Percentiles rank a stretch among this genome's conserved stretches.
phyloP scores from a whole-genome alignment of 73 alveolate genomes.

The Tetrahymena malaccensis region DNA sequence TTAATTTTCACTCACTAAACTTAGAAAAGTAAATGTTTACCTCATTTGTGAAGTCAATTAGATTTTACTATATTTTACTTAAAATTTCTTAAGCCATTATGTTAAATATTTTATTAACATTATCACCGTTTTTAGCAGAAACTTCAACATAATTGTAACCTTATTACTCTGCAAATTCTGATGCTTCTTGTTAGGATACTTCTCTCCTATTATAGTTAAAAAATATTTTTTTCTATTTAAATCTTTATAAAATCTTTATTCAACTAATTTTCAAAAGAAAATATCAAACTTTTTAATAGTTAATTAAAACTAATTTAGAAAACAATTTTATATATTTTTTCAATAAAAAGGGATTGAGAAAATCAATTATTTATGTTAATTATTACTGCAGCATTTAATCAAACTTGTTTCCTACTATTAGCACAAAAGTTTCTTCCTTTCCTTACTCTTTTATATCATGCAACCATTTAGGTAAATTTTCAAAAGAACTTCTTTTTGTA shows the following conservation, averaged over 20 bases:
- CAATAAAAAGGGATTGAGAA: too few species aligned
- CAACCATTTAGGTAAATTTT: constrained; percentile 43
- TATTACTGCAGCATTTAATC: constrained; percentile 30
- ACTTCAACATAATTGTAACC: neutral
- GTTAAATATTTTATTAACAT: neutral
- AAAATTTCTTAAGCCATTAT: neutral
- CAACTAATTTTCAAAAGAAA: neutral
- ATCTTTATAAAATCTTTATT: too few species aligned
- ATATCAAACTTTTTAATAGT: neutral
- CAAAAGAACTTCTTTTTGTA: constrained; percentile 43
- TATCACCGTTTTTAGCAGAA: neutral
- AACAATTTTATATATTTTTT: too few species aligned
- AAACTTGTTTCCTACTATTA: constrained; percentile 47
- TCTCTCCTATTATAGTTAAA: neutral
- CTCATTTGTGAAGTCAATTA: neutral
- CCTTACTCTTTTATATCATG: constrained; percentile 36
- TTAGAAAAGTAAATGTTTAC: neutral
- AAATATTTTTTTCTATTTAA: too few species aligned
- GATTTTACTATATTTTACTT: neutral
- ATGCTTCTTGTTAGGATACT: neutral
- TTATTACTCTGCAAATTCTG: neutral
- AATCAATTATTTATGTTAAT: neutral
- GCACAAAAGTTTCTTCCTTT: constrained; percentile 34
- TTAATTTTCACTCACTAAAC: neutral
- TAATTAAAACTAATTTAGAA: too few species aligned